Base-by-base conservation (phyloP, 257 asterid genomes). In the Cinchona pubescens region DNA sequence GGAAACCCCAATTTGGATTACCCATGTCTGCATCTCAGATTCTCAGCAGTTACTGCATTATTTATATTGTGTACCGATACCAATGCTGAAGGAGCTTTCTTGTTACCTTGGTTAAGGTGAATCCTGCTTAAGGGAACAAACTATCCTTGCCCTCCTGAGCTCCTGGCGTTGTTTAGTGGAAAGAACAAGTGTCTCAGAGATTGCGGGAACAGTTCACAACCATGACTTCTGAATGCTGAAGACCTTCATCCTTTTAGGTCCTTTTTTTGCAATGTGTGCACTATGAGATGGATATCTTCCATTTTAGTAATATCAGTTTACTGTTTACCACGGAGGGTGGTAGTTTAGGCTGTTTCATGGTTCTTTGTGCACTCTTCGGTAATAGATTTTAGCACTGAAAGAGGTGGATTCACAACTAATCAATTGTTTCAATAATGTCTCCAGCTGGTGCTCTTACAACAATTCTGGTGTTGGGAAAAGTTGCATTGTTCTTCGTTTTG, bases 381-480 rank as follows among this genome's bases (percentile, higher is more conserved):
- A 46, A 43, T 49, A 16, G 34, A 63, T 1, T 72, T 37, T 42
- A 27, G 61, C 21, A 45, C 25, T 51, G 16, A 7, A 9, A 32
- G 40, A 34, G 66, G 13, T 35, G 16, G 55, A 12, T 27, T 38
- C 76, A 61, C 49, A 48, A 66, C 82, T 83, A 75, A 78, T 76
- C 30, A 42, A 70, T 29, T 77, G 30, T 23, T 75, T 70, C 62
- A 40, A 67, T 76, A 74, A 75, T 79, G 27, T 78, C 51, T 86
- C 81, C 91, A 95, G 99, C 74, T 95, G 84, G 99, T 95, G 83
- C 86, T 95, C 69, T 85, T 95, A 82, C 98, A n/a, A 98, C 71
- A 96, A 90, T 86, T 95, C 99, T 71, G 99, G 99, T 42, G 99
- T 95, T 23, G 99, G 99, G 63, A 95, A 95, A 85, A 95, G 99